Conservation (phyloP, 495 filamentous ascomycete genomes). For the Hypomontagnella monticulosa region DNA sequence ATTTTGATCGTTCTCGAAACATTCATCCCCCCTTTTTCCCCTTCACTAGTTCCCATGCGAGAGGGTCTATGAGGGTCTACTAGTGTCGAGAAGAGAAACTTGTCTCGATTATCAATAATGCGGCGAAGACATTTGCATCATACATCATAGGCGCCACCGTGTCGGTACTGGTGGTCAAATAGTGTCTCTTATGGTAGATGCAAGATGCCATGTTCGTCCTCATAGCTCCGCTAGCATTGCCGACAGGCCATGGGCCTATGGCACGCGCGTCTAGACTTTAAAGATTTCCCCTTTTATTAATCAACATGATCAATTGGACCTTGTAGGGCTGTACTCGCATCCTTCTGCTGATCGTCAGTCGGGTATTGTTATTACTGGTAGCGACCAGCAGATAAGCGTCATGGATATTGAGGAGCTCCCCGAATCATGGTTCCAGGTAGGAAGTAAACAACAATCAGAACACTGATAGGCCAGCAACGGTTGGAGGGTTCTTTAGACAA, state of each 20-base stretch:
- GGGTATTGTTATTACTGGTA: constrained; percentile 11
- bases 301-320: neutral
- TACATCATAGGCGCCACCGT: constrained; percentile 29
- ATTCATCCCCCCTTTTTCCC: constrained; percentile 7
- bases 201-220: constrained; percentile 1
- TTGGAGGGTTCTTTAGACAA: constrained; percentile 2
- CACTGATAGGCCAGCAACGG: neutral
- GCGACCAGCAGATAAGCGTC: constrained; percentile 17
- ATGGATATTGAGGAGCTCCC: constrained; percentile 14
- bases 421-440: neutral
- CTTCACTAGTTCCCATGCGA: constrained; percentile 11
- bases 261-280: constrained; percentile 9
- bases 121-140: constrained; percentile 16
- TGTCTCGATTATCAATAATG: constrained; percentile 18
- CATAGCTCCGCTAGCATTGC: neutral
- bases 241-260: neutral
- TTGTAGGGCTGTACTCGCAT: constrained; percentile 28
- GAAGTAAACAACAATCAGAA: neutral
- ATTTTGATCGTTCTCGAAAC: constrained; percentile 30
- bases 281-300: constrained; percentile 4
- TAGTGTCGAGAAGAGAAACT: no score
- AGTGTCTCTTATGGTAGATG: constrained; percentile 21
- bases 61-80: neutral
- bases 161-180: constrained; percentile 24
- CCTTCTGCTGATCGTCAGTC: constrained; percentile 21